Evolutionary conservation across 1,284 basidiomycete species (phyloP).

Genomic region (Trichosporon sp.): DNA sequence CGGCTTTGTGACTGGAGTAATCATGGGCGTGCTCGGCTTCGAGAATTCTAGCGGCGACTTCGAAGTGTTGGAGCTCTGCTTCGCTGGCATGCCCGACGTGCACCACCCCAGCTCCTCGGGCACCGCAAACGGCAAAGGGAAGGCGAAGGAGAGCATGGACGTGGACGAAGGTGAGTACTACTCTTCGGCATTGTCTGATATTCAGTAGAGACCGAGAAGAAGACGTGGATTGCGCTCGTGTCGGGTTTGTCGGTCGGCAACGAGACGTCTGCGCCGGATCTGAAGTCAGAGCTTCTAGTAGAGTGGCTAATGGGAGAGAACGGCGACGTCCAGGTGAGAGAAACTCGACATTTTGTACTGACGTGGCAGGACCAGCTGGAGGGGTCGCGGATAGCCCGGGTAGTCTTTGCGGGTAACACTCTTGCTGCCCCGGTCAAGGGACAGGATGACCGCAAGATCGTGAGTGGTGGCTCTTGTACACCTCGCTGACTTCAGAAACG

Average conservation of each 20-base stretch:
- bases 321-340: conserved; percentile 64
- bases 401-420: conserved; percentile 86
- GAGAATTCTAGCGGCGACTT: conserved; percentile 90
- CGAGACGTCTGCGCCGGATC: conserved; percentile 65
- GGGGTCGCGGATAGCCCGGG: conserved; percentile 73
- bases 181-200: conserved; percentile 15
- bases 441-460: conserved; percentile 62
- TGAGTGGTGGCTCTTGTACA: conserved; percentile 57
- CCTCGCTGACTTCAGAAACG: conserved; percentile 51
- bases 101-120: conserved; percentile 38
- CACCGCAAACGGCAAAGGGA: conserved; percentile 53
- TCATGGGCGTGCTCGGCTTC: conserved; percentile 83
- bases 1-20: conserved; percentile 80
- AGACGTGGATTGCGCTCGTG: conserved; percentile 76
- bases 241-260: conserved; percentile 76
- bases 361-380: conserved; percentile 62
- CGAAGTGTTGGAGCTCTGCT: conserved; percentile 88
- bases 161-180: conserved; percentile 25
- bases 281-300: conserved; percentile 74
- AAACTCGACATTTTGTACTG: not conserved
- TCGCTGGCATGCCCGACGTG: conserved; percentile 76
- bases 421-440: conserved; percentile 63
- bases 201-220: conserved; percentile 46
- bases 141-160: conserved; percentile 45
- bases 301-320: conserved; percentile 87